Percentiles rank a stretch among this genome's conserved stretches.
Conservation (phyloP, 2,329 filamentous ascomycete genomes). For the Gliomastix tumulicola region DNA sequence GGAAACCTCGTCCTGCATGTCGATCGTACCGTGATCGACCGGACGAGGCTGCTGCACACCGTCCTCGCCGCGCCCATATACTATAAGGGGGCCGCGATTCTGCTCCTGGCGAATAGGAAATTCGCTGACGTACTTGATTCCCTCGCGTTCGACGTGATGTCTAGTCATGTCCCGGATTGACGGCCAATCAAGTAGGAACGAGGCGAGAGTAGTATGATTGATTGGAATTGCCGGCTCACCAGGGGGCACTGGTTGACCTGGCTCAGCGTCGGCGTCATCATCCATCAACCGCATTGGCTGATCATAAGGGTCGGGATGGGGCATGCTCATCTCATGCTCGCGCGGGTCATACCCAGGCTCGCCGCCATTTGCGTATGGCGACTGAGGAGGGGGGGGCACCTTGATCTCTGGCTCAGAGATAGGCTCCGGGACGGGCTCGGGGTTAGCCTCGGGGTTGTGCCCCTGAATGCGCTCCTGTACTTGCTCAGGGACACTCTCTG, state of each 20-base stretch:
- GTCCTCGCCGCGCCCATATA: conserved; percentile 76
- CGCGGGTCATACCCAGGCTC: too few species aligned
- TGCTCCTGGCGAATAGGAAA: conserved; percentile 76
- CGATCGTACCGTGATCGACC: conserved; percentile 24
- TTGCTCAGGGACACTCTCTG: neutral
- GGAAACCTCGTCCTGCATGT: conserved; percentile 34
- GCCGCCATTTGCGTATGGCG: conserved; percentile 5
- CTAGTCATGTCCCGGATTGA: conserved; percentile 59
- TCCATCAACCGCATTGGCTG: conserved; percentile 26
- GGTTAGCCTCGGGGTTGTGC: too few species aligned
- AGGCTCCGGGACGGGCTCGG: neutral
- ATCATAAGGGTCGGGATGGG: too few species aligned
- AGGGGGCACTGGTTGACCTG: conserved; percentile 43
- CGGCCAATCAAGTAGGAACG: conserved; percentile 69
- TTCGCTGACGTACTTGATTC: conserved; percentile 52
- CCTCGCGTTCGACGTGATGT: conserved; percentile 36
- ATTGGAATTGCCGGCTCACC: conserved; percentile 67
- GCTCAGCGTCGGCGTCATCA: conserved; percentile 43
- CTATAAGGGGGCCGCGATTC: conserved; percentile 62
- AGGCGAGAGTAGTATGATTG: conserved; percentile 86
- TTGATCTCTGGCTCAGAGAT: too few species aligned
- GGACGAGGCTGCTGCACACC: conserved; percentile 34
- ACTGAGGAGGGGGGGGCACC: conserved; percentile 9
- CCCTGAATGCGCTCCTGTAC: neutral
- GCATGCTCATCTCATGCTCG: too few species aligned